Evolutionary conservation across 148 eudicot genomes (phyloP).

Genomic region (Persicaria tinctoria): DNA sequence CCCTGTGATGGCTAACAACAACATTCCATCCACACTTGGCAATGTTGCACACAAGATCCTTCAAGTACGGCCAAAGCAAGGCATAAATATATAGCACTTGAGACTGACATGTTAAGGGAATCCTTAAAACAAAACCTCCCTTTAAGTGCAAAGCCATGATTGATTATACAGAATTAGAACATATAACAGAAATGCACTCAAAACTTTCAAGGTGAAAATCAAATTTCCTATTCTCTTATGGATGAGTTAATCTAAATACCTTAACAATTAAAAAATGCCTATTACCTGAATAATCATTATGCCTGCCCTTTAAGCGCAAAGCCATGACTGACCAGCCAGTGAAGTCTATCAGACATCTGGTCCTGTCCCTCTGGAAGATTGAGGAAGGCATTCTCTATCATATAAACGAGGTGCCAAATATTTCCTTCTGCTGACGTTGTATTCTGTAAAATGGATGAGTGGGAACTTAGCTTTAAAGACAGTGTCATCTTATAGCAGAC

Average conservation of each 20-base stretch:
- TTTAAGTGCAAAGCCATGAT: background rate
- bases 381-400: conserved; percentile 80
- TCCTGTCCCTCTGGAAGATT: conserved; percentile 89
- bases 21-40: conserved; percentile 90
- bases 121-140: background rate
- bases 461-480: background rate
- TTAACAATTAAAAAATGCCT: background rate
- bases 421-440: conserved; percentile 61
- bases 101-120: background rate
- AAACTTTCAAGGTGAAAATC: no score
- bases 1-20: conserved; percentile 86
- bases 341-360: conserved; percentile 85
- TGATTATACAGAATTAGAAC: background rate
- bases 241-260: background rate
- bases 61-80: conserved; percentile 50
- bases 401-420: conserved; percentile 70
- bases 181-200: no score
- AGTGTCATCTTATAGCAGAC: background rate
- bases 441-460: conserved; percentile 29
- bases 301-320: no score
- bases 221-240: background rate
- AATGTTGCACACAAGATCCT: conserved; percentile 58
- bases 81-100: background rate
- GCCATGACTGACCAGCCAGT: conserved; percentile 73
- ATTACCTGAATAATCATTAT: no score